Evolutionary conservation across 1,284 basidiomycete species (phyloP).

Genomic region (Malassezia globosa): DNA sequence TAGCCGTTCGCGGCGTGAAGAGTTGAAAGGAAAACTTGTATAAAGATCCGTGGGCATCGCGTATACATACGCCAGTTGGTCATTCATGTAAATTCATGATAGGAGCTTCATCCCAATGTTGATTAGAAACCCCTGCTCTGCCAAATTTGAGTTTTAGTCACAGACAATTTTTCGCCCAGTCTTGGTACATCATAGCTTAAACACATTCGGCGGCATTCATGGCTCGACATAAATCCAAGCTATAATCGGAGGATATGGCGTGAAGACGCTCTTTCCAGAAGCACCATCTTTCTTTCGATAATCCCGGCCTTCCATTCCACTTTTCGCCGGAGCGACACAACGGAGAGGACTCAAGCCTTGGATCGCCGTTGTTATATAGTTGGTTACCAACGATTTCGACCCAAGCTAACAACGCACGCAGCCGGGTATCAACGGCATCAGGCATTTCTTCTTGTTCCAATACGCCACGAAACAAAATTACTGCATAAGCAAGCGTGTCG

Average conservation of each 20-base stretch:
- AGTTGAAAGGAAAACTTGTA: constrained; percentile 16
- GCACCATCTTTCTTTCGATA: neutral
- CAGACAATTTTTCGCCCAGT: too few relatives aligned
- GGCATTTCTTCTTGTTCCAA: neutral
- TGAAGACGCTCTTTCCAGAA: constrained; percentile 6
- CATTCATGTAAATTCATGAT: too few relatives aligned
- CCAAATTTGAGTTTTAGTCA: too few relatives aligned
- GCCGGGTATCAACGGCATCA: neutral
- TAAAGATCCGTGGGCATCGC: constrained; percentile 1
- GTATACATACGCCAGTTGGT: too few relatives aligned
- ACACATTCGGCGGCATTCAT: neutral
- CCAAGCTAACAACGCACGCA: neutral
- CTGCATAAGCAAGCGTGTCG: constrained; percentile 1
- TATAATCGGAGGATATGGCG: neutral
- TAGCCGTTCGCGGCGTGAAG: constrained; percentile 17
- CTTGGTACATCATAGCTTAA: neutral
- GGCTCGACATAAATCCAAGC: neutral
- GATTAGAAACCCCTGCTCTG: too few relatives aligned
- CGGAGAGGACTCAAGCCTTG: neutral
- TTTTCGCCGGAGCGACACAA: neutral
- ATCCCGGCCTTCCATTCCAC: neutral
- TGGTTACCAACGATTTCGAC: neutral
- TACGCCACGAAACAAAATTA: neutral
- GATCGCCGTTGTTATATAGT: constrained; percentile 1
- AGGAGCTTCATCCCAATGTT: too few relatives aligned